Base-by-base conservation (phyloP, 306 rosid genomes). In the Citrullus colocynthis region DNA sequence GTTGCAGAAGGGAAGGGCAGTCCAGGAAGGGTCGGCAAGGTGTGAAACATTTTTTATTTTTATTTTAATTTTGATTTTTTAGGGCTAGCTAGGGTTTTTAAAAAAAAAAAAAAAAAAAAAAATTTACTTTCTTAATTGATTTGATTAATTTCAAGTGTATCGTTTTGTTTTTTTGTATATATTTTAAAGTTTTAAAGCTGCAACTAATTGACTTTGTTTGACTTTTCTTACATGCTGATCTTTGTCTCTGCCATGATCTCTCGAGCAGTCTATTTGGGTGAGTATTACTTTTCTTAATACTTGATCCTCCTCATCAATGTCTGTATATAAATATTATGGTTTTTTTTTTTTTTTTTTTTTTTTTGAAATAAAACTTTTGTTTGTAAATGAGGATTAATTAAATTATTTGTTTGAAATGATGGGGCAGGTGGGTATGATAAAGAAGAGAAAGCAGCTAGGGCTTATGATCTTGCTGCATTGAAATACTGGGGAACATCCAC, bases 21-120 rank as follows among this genome's bases (percentile, higher is more conserved):
- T 96, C 99, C 37, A 91, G 99, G 76, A 96, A 96, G 85, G 99
- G 99, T 59, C 92, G 99, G 72, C 99, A 96, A 92, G 99, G 99
- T 96, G 83, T 92, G 83, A 78, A 85, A 74, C 44, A 7, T 49
- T 78, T 34, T 62, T 52, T 0, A 15, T 52, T 14, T 52, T 16
- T 0, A 54, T 60, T 42, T 24, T 24, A 24, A 24, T 24, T 24
- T 7, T 20, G 1, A 13, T 21, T 41, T 52, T 54, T n/a, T 61
- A 56, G 39, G 20, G 57, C 10, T 6, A 42, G 1, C 45, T 78
- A 52, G 36, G 36, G 36, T 32, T 32, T 32, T 39, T 2, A 24
- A 24, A 24, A 24, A 24, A 24, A 24, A 24, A 24, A 24, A 24
- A 24, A 24, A 24, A 24, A 24, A 24, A 24, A 24, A 24, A 24